Conservation (phyloP, 805 yeast genomes). For the Torulaspora microellipsoides region DNA sequence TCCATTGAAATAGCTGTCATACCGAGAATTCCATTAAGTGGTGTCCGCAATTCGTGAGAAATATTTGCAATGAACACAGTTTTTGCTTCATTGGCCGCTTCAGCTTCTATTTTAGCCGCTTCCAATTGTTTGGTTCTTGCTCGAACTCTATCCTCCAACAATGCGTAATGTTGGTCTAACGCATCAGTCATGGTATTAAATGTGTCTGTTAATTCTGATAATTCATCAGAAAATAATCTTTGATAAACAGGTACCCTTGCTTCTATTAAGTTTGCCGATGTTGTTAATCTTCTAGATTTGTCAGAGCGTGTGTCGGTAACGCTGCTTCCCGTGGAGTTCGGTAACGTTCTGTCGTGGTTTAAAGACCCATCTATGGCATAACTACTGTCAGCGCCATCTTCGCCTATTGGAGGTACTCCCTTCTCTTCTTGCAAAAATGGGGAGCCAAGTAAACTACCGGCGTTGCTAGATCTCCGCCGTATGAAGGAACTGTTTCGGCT, state of each 20-base stretch:
- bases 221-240: conserved; percentile 69
- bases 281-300: conserved; percentile 21
- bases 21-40: conserved; percentile 92
- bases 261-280: conserved; percentile 35
- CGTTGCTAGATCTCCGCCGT: conserved; percentile 10
- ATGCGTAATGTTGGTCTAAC: conserved; percentile 74
- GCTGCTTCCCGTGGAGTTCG: conserved; percentile 6
- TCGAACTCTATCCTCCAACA: conserved; percentile 81
- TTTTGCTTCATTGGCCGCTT: conserved; percentile 93
- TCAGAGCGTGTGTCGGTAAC: conserved; percentile 16
- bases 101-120: conserved; percentile 83
- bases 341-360: conserved; percentile 8
- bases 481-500: conserved; percentile 23
- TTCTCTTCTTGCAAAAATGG: conserved; percentile 9
- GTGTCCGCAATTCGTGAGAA: conserved; percentile 92
- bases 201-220: conserved; percentile 81
- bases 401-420: conserved; percentile 4
- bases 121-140: conserved; percentile 85
- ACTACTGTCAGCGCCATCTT: conserved; percentile 4
- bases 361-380: conserved; percentile 12
- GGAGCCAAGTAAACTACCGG: conserved; percentile 9
- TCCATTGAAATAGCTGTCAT: conserved; percentile 93
- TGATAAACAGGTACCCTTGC: conserved; percentile 44
- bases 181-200: conserved; percentile 91
- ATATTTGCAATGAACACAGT: conserved; percentile 90